Conservation (phyloP, 78 protist genomes). For the Cavenderia fasciculata region DNA sequence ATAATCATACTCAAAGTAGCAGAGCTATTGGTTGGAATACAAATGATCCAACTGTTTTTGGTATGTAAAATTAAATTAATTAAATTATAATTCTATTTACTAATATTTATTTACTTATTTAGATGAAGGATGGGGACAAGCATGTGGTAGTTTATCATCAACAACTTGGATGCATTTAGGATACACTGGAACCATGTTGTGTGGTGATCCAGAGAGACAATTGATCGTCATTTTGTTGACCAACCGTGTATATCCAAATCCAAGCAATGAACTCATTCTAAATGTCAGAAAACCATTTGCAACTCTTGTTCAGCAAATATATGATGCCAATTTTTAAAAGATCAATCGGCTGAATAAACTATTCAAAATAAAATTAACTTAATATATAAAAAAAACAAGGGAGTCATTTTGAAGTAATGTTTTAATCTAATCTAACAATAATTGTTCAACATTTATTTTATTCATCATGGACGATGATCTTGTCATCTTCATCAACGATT, state of each 20-base stretch:
- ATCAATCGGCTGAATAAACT: too few species aligned
- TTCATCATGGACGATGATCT: too few species aligned
- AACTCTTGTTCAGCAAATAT: conserved; percentile 46
- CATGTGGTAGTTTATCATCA: conserved; percentile 77
- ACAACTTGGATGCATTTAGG: conserved; percentile 90
- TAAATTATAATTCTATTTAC: too few species aligned
- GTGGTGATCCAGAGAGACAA: conserved; percentile 81
- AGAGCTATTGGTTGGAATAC: conserved; percentile 81
- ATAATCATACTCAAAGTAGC: conserved; percentile 80
- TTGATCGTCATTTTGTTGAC: conserved; percentile 58
- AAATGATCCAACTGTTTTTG: conserved; percentile 69
- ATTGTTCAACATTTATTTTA: too few species aligned
- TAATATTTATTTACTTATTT: background rate
- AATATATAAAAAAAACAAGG: too few species aligned
- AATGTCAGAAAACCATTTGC: conserved; percentile 60
- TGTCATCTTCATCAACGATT: too few species aligned
- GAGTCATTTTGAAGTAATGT: too few species aligned
- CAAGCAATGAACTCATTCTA: background rate
- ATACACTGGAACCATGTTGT: conserved; percentile 89
- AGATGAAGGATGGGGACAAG: conserved; percentile 61
- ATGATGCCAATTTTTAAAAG: conserved; percentile 14
- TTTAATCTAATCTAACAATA: too few species aligned
- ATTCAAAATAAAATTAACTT: too few species aligned
- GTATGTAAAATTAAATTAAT: conserved; percentile 30
- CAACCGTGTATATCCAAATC: conserved; percentile 80